Percentiles rank a stretch among this genome's conserved stretches.
phyloP scores from a whole-genome alignment of 768 basidiomycete genomes.

The Favolaschia claudopus region DNA sequence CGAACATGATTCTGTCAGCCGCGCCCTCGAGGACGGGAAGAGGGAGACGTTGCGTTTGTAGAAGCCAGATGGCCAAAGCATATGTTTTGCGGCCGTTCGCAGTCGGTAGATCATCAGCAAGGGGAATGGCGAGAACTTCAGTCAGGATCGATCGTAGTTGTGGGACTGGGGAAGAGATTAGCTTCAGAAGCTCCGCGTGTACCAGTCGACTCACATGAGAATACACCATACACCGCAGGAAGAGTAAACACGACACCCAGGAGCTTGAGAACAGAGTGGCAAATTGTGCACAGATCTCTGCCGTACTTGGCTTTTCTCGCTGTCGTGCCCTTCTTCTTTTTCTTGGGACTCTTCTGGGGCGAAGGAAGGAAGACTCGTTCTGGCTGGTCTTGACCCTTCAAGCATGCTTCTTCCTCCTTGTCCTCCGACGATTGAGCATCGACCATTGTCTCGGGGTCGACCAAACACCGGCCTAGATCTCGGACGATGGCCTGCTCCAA shows the following conservation, averaged over 20 bases:
- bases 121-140: slow-evolving; percentile 73
- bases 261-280: slow-evolving; percentile 73
- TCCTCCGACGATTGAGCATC: slow-evolving; percentile 29
- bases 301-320: slow-evolving; percentile 83
- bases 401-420: slow-evolving; percentile 31
- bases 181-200: slow-evolving; percentile 16
- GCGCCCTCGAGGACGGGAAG: slow-evolving; percentile 65
- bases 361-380: slow-evolving; percentile 61
- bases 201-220: slow-evolving; percentile 57
- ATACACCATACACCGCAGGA: slow-evolving; percentile 65
- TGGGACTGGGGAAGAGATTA: slow-evolving; percentile 48
- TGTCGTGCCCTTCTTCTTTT: slow-evolving; percentile 73
- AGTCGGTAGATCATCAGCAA: slow-evolving; percentile 73
- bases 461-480: slow-evolving; percentile 70
- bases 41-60: slow-evolving; percentile 78
- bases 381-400: slow-evolving; percentile 35
- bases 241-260: slow-evolving; percentile 67
- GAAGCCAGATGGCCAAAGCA: slow-evolving; percentile 75
- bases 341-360: slow-evolving; percentile 71
- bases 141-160: slow-evolving; percentile 69
- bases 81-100: slow-evolving; percentile 89
- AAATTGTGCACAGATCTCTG: slow-evolving; percentile 78
- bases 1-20: slow-evolving; percentile 72
- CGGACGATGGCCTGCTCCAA: slow-evolving; percentile 70
- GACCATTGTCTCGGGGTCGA: slow-evolving; percentile 57